Evolutionary conservation across 2,329 filamentous ascomycete genomes (phyloP).

Genomic region (Sporothrix pseudoabietina): DNA sequence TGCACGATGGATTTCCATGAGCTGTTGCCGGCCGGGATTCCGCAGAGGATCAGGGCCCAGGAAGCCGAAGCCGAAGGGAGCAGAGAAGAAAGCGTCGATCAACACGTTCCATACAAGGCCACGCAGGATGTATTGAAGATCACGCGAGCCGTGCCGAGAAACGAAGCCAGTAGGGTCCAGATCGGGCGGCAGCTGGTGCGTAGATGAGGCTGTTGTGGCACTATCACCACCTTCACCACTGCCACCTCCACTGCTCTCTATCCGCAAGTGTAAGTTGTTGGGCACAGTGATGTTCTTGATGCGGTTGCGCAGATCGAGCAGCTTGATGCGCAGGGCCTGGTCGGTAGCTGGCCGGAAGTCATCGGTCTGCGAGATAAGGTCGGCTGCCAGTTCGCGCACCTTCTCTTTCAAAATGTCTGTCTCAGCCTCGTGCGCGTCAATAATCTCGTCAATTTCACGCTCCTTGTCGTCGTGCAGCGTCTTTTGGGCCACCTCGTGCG

Average conservation of each 20-base stretch:
- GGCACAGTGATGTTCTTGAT: conserved; percentile 35
- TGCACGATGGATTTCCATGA: conserved; percentile 32
- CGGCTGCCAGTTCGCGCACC: conserved; percentile 33
- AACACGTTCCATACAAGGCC: conserved; percentile 36
- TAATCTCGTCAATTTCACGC: conserved; percentile 26
- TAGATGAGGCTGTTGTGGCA: background rate
- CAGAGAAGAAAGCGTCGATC: conserved; percentile 37
- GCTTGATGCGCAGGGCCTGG: conserved; percentile 34
- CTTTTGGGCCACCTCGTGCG: conserved; percentile 4
- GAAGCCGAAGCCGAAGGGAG: conserved; percentile 37
- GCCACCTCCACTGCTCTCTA: background rate
- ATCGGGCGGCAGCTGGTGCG: conserved; percentile 17
- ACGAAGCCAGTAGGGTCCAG: conserved; percentile 35
- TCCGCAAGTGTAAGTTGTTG: conserved; percentile 31
- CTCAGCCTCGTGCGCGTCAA: conserved; percentile 29
- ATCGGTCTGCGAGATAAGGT: conserved; percentile 37
- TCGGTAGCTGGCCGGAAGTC: conserved; percentile 38
- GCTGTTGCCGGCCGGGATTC: conserved; percentile 20
- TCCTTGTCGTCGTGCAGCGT: conserved; percentile 21
- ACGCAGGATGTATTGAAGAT: conserved; percentile 34
- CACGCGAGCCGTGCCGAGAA: conserved; percentile 31
- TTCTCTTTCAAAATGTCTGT: conserved; percentile 25
- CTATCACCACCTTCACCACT: background rate
- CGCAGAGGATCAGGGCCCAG: conserved; percentile 31
- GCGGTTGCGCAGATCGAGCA: conserved; percentile 34